Evolutionary conservation across 2,329 filamentous ascomycete species (phyloP).

Genomic region (Pseudofabraea citricarpa): DNA sequence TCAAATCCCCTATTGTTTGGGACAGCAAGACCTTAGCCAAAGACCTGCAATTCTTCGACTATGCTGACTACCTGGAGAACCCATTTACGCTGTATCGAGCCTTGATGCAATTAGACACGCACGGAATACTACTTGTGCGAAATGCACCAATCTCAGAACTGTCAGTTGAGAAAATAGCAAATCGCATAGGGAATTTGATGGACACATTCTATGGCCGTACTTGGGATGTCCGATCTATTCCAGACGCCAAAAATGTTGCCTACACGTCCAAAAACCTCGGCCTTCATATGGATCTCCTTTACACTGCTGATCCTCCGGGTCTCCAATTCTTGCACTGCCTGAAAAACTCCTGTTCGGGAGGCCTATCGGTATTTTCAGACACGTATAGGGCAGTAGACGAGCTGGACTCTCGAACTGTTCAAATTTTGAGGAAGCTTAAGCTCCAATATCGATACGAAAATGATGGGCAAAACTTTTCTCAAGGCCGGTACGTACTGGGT

Average conservation of each 20-base stretch:
- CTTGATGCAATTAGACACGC: constrained; percentile 55
- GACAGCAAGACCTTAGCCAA: constrained; percentile 37
- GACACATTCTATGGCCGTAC: constrained; percentile 89
- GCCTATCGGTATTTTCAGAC: constrained; percentile 84
- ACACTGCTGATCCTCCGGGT: constrained; percentile 72
- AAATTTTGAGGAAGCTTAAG: constrained; percentile 34
- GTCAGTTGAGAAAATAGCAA: constrained; percentile 63
- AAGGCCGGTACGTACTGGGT: constrained; percentile 40
- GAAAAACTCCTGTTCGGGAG: constrained; percentile 72
- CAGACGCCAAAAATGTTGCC: constrained; percentile 83
- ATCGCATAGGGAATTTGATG: constrained; percentile 71
- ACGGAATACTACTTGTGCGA: constrained; percentile 74
- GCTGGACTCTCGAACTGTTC: constrained; percentile 28
- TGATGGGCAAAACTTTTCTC: constrained; percentile 56
- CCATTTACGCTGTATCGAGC: constrained; percentile 54
- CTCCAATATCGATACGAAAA: constrained; percentile 67
- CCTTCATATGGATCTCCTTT: constrained; percentile 91
- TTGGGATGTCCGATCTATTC: constrained; percentile 83
- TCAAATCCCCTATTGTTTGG: constrained; percentile 36
- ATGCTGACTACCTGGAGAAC: constrained; percentile 63
- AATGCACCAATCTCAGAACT: constrained; percentile 65
- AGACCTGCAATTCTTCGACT: constrained; percentile 58
- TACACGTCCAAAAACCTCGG: constrained; percentile 80
- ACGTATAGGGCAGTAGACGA: constrained; percentile 54
- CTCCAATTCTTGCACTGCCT: constrained; percentile 89